phyloP scores from a whole-genome alignment of 805 yeast genomes.

The Cyberlindnera petersonii region DNA sequence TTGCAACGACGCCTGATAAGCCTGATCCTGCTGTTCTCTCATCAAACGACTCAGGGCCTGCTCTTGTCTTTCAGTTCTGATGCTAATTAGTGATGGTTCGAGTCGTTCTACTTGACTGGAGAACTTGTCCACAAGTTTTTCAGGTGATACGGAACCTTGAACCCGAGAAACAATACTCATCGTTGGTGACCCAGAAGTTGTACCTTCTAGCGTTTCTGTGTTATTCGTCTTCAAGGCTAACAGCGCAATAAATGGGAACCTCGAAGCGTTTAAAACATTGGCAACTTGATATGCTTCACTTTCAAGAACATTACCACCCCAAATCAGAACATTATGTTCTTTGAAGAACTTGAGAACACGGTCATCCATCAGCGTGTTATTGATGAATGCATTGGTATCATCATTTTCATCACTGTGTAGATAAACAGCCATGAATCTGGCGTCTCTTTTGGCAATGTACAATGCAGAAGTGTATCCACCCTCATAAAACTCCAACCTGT shows the following conservation, averaged over 20 bases:
- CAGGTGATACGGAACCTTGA: conserved; percentile 51
- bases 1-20: conserved; percentile 66
- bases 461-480: conserved; percentile 83
- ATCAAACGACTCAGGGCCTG: conserved; percentile 53
- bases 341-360: conserved; percentile 44
- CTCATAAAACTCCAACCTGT: conserved; percentile 41
- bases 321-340: conserved; percentile 54
- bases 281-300: conserved; percentile 85
- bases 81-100: conserved; percentile 54
- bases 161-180: conserved; percentile 57
- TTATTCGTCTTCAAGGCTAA: conserved; percentile 53
- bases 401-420: conserved; percentile 73
- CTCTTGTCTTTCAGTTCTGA: conserved; percentile 62
- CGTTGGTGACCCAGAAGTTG: conserved; percentile 48
- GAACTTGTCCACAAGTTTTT: conserved; percentile 41
- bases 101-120: conserved; percentile 49
- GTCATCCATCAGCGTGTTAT: conserved; percentile 49
- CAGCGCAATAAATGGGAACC: conserved; percentile 79
- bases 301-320: conserved; percentile 86
- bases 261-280: conserved; percentile 63
- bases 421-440: conserved; percentile 68
- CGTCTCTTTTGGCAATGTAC: conserved; percentile 61
- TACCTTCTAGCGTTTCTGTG: conserved; percentile 54
- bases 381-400: conserved; percentile 48
- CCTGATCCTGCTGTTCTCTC: conserved; percentile 70